Percentiles rank a stretch among this genome's conserved stretches.
phyloP scores from a whole-genome alignment of 257 asterid genomes.

The Scutellaria barbata region DNA sequence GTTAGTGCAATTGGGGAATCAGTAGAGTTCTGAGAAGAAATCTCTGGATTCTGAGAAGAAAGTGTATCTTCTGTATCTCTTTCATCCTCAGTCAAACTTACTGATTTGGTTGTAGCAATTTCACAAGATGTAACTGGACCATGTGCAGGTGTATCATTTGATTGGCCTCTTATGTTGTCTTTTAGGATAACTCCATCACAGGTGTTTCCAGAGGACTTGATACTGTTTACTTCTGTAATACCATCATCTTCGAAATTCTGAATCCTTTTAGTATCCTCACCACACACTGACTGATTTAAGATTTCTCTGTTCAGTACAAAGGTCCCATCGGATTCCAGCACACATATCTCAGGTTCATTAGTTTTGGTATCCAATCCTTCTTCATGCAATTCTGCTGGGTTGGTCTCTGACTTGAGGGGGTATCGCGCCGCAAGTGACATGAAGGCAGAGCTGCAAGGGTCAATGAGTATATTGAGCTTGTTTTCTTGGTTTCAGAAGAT shows the following conservation, averaged over 20 bases:
- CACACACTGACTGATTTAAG: slow-evolving; percentile 39
- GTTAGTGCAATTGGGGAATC: slow-evolving; percentile 53
- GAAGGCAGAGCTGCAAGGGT: slow-evolving; percentile 71
- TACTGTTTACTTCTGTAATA: slow-evolving; percentile 42
- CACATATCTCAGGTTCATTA: slow-evolving; percentile 54
- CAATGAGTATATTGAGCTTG: slow-evolving; percentile 12
- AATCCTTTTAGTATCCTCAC: slow-evolving; percentile 44
- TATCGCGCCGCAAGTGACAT: slow-evolving; percentile 69
- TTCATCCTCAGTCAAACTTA: slow-evolving; percentile 49
- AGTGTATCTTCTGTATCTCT: slow-evolving; percentile 59
- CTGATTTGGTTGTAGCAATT: slow-evolving; percentile 40
- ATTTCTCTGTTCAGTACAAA: slow-evolving; percentile 49
- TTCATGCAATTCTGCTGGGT: slow-evolving; percentile 45
- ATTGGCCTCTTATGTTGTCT: slow-evolving; percentile 41
- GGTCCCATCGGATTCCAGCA: slow-evolving; percentile 48
- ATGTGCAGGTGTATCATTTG: slow-evolving; percentile 44
- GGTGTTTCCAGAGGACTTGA: slow-evolving; percentile 37
- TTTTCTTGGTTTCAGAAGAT: slow-evolving; percentile 19
- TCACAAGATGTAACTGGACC: slow-evolving; percentile 48
- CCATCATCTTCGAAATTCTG: slow-evolving; percentile 41
- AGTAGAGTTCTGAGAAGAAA: slow-evolving; percentile 70
- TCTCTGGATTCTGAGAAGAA: slow-evolving; percentile 69
- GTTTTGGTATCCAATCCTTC: slow-evolving; percentile 38
- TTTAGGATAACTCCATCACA: slow-evolving; percentile 38
- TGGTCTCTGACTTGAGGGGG: slow-evolving; percentile 45